Evolutionary conservation across 2,329 filamentous ascomycete species (phyloP), one percentile per base, ranked within the genome.

Genomic region (Atkinsonella hypoxylon): DNA sequence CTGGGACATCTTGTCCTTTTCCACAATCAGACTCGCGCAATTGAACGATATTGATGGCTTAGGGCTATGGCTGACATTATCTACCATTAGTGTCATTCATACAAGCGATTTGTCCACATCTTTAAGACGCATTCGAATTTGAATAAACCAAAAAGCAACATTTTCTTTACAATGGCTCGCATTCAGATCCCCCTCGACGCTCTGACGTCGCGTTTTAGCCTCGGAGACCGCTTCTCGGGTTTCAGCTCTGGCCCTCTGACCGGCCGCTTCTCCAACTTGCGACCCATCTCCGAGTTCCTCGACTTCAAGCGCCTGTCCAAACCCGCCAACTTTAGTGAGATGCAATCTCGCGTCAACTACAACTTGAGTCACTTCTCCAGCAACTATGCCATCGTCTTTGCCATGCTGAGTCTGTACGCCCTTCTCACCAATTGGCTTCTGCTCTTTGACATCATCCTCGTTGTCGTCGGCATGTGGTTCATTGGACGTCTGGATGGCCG

Each of bases 351-450:
- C 58, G 83, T 95, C 73, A 95, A 94, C 77, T 96, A 96, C 83
- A 98, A 98, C 71, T 74, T 98, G 58, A 82, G 86, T 67, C 86
- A 97, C 75, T 98, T 95, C 77, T 94, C 89, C 55, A 96, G 89
- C 84, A 98, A 98, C 76, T 98, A 98, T 79, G 85, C 87, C 59
- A 85, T 87, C 56, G 81, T 97, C 61, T 95, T 97, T 67, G 76
- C 87, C 61, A 94, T 98, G 84, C 84, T 98, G 64, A 88, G 86
- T 75, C 85, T 98, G 72, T 98, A 98, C 77, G 87, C 87, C 63
- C 73, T 98, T 62, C 78, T 98, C 63, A 93, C 88, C 61, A 97
- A 96, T 72, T 76, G 81, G 63, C 71, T 83, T 44, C 78, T 98
- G 48, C 81, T 96, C 54, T 96, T 97, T 67, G 89, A 94, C 70